Conservation (phyloP, 352 stramenopile genomes). For the Globisporangium camurandrum region DNA sequence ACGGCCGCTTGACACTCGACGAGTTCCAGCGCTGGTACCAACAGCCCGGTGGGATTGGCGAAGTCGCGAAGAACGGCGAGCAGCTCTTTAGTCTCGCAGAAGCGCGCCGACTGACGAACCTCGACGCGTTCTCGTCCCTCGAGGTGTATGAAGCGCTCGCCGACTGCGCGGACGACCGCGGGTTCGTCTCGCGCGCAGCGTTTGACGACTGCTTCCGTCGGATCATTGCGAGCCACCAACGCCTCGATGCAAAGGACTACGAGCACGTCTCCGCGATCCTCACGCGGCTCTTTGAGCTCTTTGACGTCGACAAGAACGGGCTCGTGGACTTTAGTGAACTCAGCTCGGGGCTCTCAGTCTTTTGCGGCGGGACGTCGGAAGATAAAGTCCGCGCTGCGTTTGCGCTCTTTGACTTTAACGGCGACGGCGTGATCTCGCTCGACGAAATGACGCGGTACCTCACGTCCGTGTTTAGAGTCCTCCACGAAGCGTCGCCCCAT, state of each 20-base stretch:
- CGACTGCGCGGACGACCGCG: slow-evolving; percentile 58
- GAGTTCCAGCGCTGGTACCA: slow-evolving; percentile 87
- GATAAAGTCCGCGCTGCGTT: slow-evolving; percentile 74
- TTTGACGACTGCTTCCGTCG: slow-evolving; percentile 79
- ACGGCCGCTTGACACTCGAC: slow-evolving; percentile 69
- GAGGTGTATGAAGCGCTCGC: slow-evolving; percentile 76
- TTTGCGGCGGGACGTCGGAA: slow-evolving; percentile 74
- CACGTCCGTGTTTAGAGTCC: slow-evolving; percentile 77
- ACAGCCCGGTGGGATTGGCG: slow-evolving; percentile 56
- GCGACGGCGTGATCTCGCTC: slow-evolving; percentile 74
- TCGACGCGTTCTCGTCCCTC: slow-evolving; percentile 63
- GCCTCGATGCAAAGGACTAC: slow-evolving; percentile 40
- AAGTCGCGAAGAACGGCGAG: slow-evolving; percentile 71
- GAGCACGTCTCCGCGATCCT: slow-evolving; percentile 68
- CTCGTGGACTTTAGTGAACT: slow-evolving; percentile 76
- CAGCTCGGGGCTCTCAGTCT: slow-evolving; percentile 79
- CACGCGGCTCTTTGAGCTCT: slow-evolving; percentile 72
- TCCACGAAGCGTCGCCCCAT: slow-evolving; percentile 65
- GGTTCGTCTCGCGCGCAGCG: slow-evolving; percentile 56
- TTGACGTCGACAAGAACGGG: slow-evolving; percentile 83
- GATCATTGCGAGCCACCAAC: slow-evolving; percentile 33
- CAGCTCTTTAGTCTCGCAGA: slow-evolving; percentile 71
- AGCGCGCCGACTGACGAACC: slow-evolving; percentile 63
- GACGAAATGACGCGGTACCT: slow-evolving; percentile 85
- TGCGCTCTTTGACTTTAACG: slow-evolving; percentile 81